Percentiles rank a stretch among this genome's conserved stretches.
Evolutionary conservation across 148 eudicot species (phyloP).

Genomic region (Rhododendron simsii): DNA sequence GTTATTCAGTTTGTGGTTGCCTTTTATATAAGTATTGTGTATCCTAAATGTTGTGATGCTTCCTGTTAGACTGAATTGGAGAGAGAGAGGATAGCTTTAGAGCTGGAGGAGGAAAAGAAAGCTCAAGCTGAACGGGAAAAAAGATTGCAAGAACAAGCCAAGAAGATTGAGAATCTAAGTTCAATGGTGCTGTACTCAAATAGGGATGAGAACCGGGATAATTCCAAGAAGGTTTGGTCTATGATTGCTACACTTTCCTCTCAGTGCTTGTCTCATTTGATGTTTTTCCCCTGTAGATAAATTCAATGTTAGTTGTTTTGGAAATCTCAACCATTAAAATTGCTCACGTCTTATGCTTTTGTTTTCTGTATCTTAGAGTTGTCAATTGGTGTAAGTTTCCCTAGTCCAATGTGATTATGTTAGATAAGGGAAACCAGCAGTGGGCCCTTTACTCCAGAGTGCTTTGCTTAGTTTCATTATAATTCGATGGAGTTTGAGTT

Average conservation of each 20-base stretch:
- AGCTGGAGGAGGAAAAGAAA: slow-evolving; percentile 96
- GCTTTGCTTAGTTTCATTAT: not conserved
- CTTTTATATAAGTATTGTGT: not conserved
- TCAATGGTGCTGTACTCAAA: slow-evolving; percentile 83
- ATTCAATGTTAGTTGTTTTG: not conserved
- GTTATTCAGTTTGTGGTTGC: slow-evolving; percentile 3
- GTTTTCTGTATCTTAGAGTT: not conserved
- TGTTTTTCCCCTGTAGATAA: not conserved
- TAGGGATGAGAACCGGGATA: slow-evolving; percentile 58
- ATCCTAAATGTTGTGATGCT: not conserved
- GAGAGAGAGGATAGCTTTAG: slow-evolving; percentile 92
- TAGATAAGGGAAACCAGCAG: not conserved
- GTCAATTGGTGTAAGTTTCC: not conserved
- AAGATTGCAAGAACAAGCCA: slow-evolving; percentile 76
- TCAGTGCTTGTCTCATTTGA: not conserved
- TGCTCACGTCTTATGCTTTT: not conserved
- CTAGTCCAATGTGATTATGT: not conserved
- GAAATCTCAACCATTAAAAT: not conserved
- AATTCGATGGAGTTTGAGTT: not conserved
- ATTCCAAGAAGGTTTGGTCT: slow-evolving; percentile 51
- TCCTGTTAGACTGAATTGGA: slow-evolving; percentile 76
- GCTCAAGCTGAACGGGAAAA: slow-evolving; percentile 85
- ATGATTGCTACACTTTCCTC: not conserved
- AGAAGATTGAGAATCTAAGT: slow-evolving; percentile 88
- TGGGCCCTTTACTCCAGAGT: not conserved